Evolutionary conservation across 345 rosid genomes (phyloP), one percentile per base, ranked within the genome.

Genomic region (Pistacia integerrima): DNA sequence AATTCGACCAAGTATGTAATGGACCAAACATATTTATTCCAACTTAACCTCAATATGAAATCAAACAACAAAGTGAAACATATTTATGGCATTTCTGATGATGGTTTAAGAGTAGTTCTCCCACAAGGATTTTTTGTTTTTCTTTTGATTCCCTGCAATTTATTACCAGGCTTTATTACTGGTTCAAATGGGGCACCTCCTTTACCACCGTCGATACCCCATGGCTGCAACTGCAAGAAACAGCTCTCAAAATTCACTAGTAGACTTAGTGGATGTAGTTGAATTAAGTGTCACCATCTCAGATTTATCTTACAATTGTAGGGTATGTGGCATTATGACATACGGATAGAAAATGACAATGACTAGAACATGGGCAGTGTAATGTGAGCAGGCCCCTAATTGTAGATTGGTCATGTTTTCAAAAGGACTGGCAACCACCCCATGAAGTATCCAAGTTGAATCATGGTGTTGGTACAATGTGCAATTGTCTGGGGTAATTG

Each of bases 341-440:
- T 68, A 65, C 65, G 22, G 78, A 35, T 61, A 30, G 77, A 77
- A 74, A 70, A 70, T 65, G 81, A 77, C 70, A 65, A 56, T 46
- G 64, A 57, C 12, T 44, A 4, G 75, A 66, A 76, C 70, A 71
- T 72, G 77, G 74, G 54, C 69, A 54, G 54, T 60, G 35, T 51
- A 8, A 49, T 49, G 16, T 52, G 56, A 52, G 56, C 56, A 52
- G 63, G 70, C 48, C 62, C 63, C 64, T 1, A 56, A 51, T 33
- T 69, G 61, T 8, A 33, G 17, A 69, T 28, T 16, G 73, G 62
- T 33, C 46, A 52, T 49, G 58, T 36, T 61, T 25, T 72, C 18
- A 59, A 20, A 16, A 36, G 62, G 62, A 55, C 61, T 2, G 4
- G 46, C 22, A 60, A 33, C 18, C 59, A 33, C 25, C 64, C 52